Conservation (phyloP, 768 basidiomycete species). For the Suillus ampliporus region DNA sequence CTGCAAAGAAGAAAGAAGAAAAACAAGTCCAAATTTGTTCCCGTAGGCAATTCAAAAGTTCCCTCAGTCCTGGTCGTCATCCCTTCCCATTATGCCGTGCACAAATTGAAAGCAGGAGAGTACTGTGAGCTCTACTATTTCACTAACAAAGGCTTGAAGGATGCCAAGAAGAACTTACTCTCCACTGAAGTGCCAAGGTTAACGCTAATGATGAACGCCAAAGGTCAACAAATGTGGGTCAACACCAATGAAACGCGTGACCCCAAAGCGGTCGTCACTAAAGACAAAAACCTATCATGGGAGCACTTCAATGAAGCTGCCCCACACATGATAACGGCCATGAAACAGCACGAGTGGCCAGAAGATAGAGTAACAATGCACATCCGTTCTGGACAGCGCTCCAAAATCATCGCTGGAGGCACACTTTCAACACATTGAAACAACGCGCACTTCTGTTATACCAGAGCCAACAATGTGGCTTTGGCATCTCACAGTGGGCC, state of each 20-base stretch:
- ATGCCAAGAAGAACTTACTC: neutral
- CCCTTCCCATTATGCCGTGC: neutral
- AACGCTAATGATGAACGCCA: too few relatives aligned
- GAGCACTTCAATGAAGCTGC: slow-evolving; percentile 11
- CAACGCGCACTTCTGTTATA: slow-evolving; percentile 18
- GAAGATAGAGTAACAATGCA: slow-evolving; percentile 14
- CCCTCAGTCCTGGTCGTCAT: neutral
- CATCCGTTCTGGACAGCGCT: slow-evolving; percentile 15
- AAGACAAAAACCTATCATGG: slow-evolving; percentile 6
- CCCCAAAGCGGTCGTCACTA: too few relatives aligned
- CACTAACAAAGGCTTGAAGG: slow-evolving; percentile 2
- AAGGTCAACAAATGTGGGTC: too few relatives aligned
- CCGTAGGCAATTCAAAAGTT: neutral
- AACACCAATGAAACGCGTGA: neutral
- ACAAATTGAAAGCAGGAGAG: neutral
- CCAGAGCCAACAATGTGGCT: slow-evolving; percentile 18
- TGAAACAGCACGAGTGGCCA: slow-evolving; percentile 15
- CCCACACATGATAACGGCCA: slow-evolving; percentile 17
- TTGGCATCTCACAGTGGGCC: slow-evolving; percentile 11
- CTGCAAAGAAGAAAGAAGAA: slow-evolving; percentile 6
- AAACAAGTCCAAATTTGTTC: slow-evolving; percentile 6
- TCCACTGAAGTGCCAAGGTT: too few relatives aligned
- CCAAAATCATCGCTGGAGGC: slow-evolving; percentile 11
- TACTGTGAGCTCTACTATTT: too few relatives aligned
- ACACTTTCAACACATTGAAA: neutral